Percentiles rank a stretch among this genome's conserved stretches.
These are phyloP conservation scores for Aspergillus indologenus DNA, from an alignment of 495 filamentous ascomycete species.

Conservation along the genomic window DNA sequence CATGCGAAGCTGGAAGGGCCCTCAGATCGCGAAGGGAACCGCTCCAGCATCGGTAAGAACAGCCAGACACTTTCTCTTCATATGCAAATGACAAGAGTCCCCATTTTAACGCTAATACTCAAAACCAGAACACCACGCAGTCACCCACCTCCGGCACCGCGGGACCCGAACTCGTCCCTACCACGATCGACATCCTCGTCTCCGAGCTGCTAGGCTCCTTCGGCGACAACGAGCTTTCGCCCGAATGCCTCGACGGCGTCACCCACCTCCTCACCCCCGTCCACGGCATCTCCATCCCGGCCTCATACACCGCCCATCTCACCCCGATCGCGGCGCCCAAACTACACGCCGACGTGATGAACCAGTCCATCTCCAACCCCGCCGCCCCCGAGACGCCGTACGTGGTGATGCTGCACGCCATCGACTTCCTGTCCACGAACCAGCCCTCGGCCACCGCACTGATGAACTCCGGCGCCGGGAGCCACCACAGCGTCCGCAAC, in stretches of 20 bases:
- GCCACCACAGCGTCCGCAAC: conserved; percentile 24
- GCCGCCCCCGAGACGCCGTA: conserved; percentile 80
- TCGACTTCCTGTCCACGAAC: conserved; percentile 70
- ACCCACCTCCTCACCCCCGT: conserved; percentile 75
- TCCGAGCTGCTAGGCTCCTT: conserved; percentile 94
- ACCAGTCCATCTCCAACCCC: conserved; percentile 57
- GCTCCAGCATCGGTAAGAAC: conserved; percentile 6
- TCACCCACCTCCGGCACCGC: conserved; percentile 1
- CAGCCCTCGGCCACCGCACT: conserved; percentile 21
- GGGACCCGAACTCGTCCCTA: conserved; percentile 29
- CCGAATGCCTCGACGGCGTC: conserved; percentile 87
- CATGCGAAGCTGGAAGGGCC: conserved; percentile 93
- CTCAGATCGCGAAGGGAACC: conserved; percentile 28
- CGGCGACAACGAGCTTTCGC: conserved; percentile 85
- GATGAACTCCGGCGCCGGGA: conserved; percentile 13
- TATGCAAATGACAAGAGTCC: conserved; percentile 16
- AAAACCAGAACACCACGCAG: conserved; percentile 8
- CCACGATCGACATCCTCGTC: conserved; percentile 85
- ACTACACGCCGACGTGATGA: conserved; percentile 73
- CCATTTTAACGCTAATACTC: too few species aligned
- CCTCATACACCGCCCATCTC: conserved; percentile 85
- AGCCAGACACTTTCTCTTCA: conserved; percentile 31
- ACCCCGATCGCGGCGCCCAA: conserved; percentile 89
- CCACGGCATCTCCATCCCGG: conserved; percentile 89
- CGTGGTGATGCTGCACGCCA: conserved; percentile 86